Conservation (phyloP, 495 filamentous ascomycete species). For the Penicillium steckii region DNA sequence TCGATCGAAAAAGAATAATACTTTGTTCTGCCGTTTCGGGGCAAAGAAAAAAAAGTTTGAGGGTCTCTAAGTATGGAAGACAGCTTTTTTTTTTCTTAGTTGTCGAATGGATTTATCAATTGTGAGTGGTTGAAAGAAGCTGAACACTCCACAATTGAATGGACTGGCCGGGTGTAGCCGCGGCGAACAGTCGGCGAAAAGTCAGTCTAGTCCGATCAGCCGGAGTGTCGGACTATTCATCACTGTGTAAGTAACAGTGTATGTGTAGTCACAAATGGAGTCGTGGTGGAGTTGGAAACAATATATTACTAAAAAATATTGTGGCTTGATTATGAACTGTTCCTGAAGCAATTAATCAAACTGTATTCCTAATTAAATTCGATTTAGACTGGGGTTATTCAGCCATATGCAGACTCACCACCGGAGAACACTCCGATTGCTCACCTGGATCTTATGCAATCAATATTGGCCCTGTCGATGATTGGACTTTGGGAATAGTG, state of each 20-base stretch:
- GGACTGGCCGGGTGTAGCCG: conserved; percentile 12
- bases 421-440: background rate
- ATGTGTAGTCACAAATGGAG: background rate
- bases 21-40: conserved; percentile 5
- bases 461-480: too few species aligned
- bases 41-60: conserved; percentile 13
- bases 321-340: too few species aligned
- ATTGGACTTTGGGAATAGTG: too few species aligned
- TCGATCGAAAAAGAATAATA: conserved; percentile 1
- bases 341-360: background rate
- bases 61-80: conserved; percentile 5
- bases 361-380: background rate
- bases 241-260: background rate
- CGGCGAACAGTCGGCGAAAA: conserved; percentile 18
- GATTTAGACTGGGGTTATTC: background rate
- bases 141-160: conserved; percentile 16
- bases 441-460: background rate
- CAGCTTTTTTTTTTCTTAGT: conserved; percentile 15
- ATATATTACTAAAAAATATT: too few species aligned
- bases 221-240: conserved; percentile 21
- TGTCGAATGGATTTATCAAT: conserved; percentile 14
- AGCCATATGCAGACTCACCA: too few species aligned
- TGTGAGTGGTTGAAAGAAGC: conserved; percentile 16
- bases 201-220: conserved; percentile 13
- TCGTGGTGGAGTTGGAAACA: too few species aligned